These are phyloP conservation scores for Talaromyces sp. DNA, from an alignment of 2,329 filamentous ascomycete genomes.

Conservation along the genomic window DNA sequence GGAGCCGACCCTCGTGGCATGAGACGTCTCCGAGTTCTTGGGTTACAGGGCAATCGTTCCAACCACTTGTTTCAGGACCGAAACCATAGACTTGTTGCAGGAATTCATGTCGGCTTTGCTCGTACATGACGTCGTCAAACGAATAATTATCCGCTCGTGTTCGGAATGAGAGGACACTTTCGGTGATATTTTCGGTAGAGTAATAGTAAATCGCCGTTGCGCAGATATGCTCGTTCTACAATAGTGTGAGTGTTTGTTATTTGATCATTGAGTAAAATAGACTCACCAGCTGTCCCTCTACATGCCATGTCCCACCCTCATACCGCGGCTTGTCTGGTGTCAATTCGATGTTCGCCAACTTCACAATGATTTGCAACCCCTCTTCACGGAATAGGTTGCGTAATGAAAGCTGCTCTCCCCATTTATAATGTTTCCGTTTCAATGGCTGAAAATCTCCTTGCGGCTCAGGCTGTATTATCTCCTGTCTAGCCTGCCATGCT, in stretches of 20 bases:
- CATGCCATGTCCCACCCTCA: slow-evolving; percentile 40
- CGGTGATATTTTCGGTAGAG: slow-evolving; percentile 58
- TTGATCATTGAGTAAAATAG: neutral
- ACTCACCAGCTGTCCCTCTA: slow-evolving; percentile 44
- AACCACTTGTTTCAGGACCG: neutral
- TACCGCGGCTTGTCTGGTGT: slow-evolving; percentile 58
- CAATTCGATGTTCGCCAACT: slow-evolving; percentile 59
- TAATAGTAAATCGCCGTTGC: slow-evolving; percentile 65
- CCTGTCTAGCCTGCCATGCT: slow-evolving; percentile 25
- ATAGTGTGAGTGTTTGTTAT: slow-evolving; percentile 6
- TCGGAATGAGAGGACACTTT: slow-evolving; percentile 52
- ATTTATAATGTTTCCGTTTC: neutral
- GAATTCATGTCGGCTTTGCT: slow-evolving; percentile 28
- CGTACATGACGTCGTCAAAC: slow-evolving; percentile 20
- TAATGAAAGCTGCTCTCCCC: slow-evolving; percentile 21
- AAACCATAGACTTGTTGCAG: slow-evolving; percentile 29
- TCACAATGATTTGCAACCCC: slow-evolving; percentile 62
- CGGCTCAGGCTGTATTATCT: slow-evolving; percentile 25
- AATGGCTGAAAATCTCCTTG: neutral
- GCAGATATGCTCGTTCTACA: slow-evolving; percentile 60
- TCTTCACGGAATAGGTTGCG: slow-evolving; percentile 34
- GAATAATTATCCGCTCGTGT: slow-evolving; percentile 26
- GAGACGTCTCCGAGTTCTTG: slow-evolving; percentile 26
- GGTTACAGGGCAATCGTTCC: slow-evolving; percentile 21
- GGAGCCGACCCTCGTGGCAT: slow-evolving; percentile 21